Evolutionary conservation across 1,284 basidiomycete species (phyloP).

Genomic region (Microstroma glucosiphilum): DNA sequence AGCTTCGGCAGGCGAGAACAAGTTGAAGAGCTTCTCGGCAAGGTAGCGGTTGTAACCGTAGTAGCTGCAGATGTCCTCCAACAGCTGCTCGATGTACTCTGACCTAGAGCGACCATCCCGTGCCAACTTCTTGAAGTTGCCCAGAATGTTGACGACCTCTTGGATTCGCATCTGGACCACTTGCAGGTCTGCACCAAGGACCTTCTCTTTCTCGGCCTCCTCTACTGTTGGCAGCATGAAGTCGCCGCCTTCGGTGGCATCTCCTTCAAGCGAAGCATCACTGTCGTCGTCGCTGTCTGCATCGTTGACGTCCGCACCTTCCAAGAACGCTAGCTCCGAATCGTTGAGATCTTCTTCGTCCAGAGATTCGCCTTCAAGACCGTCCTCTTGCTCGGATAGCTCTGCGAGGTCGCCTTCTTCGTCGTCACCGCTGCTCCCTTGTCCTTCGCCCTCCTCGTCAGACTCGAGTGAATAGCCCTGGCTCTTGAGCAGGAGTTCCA

Average conservation of each 20-base stretch:
- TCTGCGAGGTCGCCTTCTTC: conserved; percentile 17
- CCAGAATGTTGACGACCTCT: conserved; percentile 72
- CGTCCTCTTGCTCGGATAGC: conserved; percentile 11
- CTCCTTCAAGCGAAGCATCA: conserved; percentile 17
- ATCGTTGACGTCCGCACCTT: conserved; percentile 25
- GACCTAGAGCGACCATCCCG: conserved; percentile 63
- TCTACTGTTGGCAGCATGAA: conserved; percentile 74
- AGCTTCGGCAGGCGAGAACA: conserved; percentile 82
- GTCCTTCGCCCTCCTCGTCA: conserved; percentile 21
- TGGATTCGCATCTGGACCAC: conserved; percentile 82
- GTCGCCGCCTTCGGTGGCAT: conserved; percentile 58
- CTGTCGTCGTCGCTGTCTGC: conserved; percentile 27
- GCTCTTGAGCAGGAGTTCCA: conserved; percentile 47
- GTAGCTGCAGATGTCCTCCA: conserved; percentile 64
- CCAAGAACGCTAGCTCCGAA: conserved; percentile 73
- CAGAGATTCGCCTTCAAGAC: conserved; percentile 8
- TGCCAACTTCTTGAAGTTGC: conserved; percentile 29
- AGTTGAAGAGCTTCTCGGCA: conserved; percentile 83
- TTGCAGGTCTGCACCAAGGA: conserved; percentile 59
- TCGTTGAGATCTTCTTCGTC: conserved; percentile 10
- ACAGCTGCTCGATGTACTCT: conserved; percentile 82
- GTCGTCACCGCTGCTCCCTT: conserved; percentile 17
- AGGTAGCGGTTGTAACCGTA: conserved; percentile 98
- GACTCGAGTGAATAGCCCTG: conserved; percentile 39
- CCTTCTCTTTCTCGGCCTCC: conserved; percentile 69